Base-by-base conservation (phyloP, 2,329 filamentous ascomycete species). In the Acarospora socialis region DNA sequence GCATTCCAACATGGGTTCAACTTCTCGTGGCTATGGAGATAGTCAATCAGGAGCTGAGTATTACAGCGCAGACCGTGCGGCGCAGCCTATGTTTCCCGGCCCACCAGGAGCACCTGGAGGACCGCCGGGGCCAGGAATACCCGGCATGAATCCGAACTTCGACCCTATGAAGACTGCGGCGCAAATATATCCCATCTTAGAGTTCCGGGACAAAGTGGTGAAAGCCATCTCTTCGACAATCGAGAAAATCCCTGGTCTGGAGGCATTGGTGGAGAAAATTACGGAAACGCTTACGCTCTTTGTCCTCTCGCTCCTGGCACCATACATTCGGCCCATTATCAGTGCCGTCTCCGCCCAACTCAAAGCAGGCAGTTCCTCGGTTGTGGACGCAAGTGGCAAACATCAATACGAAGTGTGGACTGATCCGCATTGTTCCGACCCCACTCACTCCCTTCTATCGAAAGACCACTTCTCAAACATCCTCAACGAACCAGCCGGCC, bases 131-230 rank as follows among this genome's bases (percentile, higher is more conserved):
- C 59, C 57, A 41, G 57, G 72, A 9, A 71, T 84, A 7, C 79
- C 78, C 13, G 82, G 80, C 4, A 81, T 86, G 65, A 78, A 73
- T 46, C 64, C 72, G 9, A 64, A 68, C 48, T 81, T 92, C 37
- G 86, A 94, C 47, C 77, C 81, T 0, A 70, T 81, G 44, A 76
- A 82, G 54, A 78, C 77, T 1, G 69, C 78, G 9, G 63, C 68
- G 22, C 75, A 92, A 57, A 94, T 98, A 43, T 95, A 95, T 48
- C 90, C 90, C 6, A 93, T 98, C 38, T 68, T 98, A 0, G 70
- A 81, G 38, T 98, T 95, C 64, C 73, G 87, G 37, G 90, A 98
- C 61, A 90, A 79, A 48, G 84, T 98, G 33, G 86, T 94, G 30
- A 82, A 82, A 44, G 71, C 77, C 23, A 84, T 98, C 54, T 83